A percentile compares a stretch with the other conserved stretches of the same genome.
phyloP scores from a whole-genome alignment of 768 basidiomycete genomes.

The Daedaleopsis nitida region DNA sequence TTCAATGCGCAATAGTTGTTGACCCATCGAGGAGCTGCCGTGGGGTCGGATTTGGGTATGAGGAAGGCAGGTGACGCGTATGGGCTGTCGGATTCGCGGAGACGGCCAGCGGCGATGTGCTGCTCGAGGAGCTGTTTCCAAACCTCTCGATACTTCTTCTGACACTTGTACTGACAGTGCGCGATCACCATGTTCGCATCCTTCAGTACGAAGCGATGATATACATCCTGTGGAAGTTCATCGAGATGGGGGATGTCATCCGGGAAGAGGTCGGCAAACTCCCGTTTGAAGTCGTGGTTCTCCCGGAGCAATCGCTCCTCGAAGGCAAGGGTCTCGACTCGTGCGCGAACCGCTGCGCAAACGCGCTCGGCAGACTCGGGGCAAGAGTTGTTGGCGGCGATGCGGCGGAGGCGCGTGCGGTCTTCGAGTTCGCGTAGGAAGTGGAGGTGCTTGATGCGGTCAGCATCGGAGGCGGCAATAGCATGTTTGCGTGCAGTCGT shows the following conservation, averaged over 20 bases:
- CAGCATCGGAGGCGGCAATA: background rate
- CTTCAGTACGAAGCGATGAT: conserved; percentile 19
- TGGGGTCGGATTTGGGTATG: conserved; percentile 15
- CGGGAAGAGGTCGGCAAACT: conserved; percentile 21
- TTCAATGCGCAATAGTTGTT: too few relatives aligned
- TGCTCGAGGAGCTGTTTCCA: conserved; percentile 6
- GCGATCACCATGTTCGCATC: conserved; percentile 6
- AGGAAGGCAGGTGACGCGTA: conserved; percentile 26
- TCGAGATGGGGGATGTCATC: conserved; percentile 23
- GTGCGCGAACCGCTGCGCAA: background rate
- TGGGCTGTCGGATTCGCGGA: conserved; percentile 35
- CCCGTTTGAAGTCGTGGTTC: background rate
- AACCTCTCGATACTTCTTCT: conserved; percentile 3
- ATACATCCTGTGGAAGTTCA: conserved; percentile 17
- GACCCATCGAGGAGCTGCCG: too few relatives aligned
- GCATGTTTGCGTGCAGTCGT: background rate
- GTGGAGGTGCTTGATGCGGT: background rate
- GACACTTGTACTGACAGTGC: background rate
- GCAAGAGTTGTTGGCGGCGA: background rate
- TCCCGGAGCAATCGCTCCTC: background rate
- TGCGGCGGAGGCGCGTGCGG: background rate
- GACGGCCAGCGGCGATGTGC: conserved; percentile 47
- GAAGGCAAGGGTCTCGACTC: background rate
- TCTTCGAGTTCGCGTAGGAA: background rate
- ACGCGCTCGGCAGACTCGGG: background rate